These are phyloP conservation scores for Xylariaceae sp. DNA, from an alignment of 2,329 filamentous ascomycete genomes.

Conservation along the genomic window DNA sequence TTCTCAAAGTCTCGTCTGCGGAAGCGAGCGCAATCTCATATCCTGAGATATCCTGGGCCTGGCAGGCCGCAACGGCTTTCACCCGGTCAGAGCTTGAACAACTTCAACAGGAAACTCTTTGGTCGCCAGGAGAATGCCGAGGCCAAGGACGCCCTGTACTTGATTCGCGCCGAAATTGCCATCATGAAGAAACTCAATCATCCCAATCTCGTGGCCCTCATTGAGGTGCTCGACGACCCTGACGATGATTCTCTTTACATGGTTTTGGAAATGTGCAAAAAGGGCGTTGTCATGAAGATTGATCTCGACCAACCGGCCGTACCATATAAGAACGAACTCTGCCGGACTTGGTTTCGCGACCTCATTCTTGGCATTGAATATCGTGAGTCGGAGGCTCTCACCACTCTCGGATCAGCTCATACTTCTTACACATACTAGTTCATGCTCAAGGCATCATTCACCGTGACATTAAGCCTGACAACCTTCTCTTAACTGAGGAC, in stretches of 20 bases:
- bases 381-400: slow-evolving; percentile 44
- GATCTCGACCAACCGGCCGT: slow-evolving; percentile 76
- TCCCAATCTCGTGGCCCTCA: slow-evolving; percentile 83
- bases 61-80: slow-evolving; percentile 39
- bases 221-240: slow-evolving; percentile 93
- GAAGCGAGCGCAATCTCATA: slow-evolving; percentile 84
- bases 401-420: background rate
- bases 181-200: slow-evolving; percentile 99
- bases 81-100: slow-evolving; percentile 27
- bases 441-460: slow-evolving; percentile 94
- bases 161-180: slow-evolving; percentile 94
- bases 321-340: slow-evolving; percentile 76
- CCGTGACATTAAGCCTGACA: slow-evolving; percentile 96
- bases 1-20: slow-evolving; percentile 90
- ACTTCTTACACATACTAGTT: slow-evolving; percentile 45
- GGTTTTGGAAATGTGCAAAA: slow-evolving; percentile 98
- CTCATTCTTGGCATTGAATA: slow-evolving; percentile 94
- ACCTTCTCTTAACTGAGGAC: slow-evolving; percentile 81
- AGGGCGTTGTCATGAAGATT: slow-evolving; percentile 95
- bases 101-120: slow-evolving; percentile 30
- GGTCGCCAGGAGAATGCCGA: slow-evolving; percentile 49
- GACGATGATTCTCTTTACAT: slow-evolving; percentile 96
- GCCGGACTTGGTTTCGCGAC: slow-evolving; percentile 90
- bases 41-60: slow-evolving; percentile 52
- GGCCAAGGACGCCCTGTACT: slow-evolving; percentile 65